phyloP scores from a whole-genome alignment of 139 green algal species.

The Marvania coccoides region DNA sequence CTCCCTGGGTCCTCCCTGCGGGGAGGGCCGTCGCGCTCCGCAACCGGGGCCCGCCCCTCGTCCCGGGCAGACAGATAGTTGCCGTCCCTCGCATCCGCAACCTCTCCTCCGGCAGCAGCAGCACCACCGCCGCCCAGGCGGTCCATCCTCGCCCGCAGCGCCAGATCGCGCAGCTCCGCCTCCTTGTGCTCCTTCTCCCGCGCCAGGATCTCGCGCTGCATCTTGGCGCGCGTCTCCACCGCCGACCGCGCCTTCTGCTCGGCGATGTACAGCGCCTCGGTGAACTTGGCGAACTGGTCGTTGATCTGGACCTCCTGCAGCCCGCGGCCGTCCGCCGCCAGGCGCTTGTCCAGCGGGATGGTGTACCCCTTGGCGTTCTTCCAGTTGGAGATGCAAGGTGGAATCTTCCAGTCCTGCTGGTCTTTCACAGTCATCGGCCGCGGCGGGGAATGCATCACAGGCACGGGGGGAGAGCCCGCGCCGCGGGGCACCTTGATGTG shows the following conservation, averaged over 20 bases:
- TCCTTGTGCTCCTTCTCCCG: constrained; percentile 90
- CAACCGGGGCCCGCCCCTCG: constrained; percentile 2
- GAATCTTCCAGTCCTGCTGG: constrained; percentile 97
- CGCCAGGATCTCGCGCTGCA: constrained; percentile 78
- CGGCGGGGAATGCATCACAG: constrained; percentile 94
- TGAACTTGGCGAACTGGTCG: constrained; percentile 88
- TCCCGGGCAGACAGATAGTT: background rate
- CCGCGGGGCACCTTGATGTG: constrained; percentile 66
- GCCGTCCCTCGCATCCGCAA: background rate
- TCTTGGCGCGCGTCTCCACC: constrained; percentile 52
- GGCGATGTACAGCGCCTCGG: constrained; percentile 89
- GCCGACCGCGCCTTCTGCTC: constrained; percentile 88
- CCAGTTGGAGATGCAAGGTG: constrained; percentile 97
- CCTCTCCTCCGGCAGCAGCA: constrained; percentile 1
- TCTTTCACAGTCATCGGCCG: constrained; percentile 78
- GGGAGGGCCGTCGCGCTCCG: background rate
- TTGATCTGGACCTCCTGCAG: constrained; percentile 94
- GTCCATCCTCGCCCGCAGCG: constrained; percentile 85
- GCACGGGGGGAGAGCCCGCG: constrained; percentile 85
- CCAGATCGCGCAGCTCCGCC: constrained; percentile 85
- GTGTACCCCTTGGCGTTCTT: constrained; percentile 98
- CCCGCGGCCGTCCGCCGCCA: constrained; percentile 93
- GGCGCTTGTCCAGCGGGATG: constrained; percentile 98
- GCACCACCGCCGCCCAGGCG: constrained; percentile 29
- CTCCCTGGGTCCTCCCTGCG: constrained; percentile 5